These are phyloP conservation scores for Dioszegia crocea DNA, from an alignment of 768 basidiomycete species.

Conservation along the genomic window DNA sequence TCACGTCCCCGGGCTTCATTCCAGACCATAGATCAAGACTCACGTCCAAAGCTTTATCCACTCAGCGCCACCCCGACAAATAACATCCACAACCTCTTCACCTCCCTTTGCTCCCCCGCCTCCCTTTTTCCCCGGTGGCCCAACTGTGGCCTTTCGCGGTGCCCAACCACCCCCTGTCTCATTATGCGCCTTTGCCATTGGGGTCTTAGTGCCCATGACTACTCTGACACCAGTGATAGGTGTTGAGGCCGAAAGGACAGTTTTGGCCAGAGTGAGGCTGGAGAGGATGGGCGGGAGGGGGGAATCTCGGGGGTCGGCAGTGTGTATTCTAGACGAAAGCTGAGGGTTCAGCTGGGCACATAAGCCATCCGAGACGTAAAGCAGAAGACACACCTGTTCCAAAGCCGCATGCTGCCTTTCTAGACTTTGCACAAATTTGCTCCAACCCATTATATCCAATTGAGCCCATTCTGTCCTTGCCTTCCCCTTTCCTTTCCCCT, in stretches of 20 bases:
- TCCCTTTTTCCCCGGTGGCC: neutral
- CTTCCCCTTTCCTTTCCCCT: slow-evolving; percentile 1
- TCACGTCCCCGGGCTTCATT: neutral
- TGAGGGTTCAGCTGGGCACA: neutral
- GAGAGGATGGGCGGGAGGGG: slow-evolving; percentile 5
- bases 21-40: slow-evolving; percentile 41
- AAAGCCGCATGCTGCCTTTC: slow-evolving; percentile 6
- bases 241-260: neutral
- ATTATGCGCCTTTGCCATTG: neutral
- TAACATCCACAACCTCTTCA: slow-evolving; percentile 61
- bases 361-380: too few species aligned
- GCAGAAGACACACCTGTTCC: slow-evolving; percentile 5
- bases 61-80: slow-evolving; percentile 65
- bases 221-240: slow-evolving; percentile 3
- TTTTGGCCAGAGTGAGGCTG: slow-evolving; percentile 2
- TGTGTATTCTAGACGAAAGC: neutral
- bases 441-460: slow-evolving; percentile 12
- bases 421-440: slow-evolving; percentile 8
- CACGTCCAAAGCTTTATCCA: slow-evolving; percentile 88
- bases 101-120: slow-evolving; percentile 9
- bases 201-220: neutral
- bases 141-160: neutral
- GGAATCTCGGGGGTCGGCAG: neutral
- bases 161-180: neutral
- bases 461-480: slow-evolving; percentile 6